These are phyloP conservation scores for Cercophora samala DNA, from an alignment of 495 filamentous ascomycete genomes.

Conservation along the genomic window DNA sequence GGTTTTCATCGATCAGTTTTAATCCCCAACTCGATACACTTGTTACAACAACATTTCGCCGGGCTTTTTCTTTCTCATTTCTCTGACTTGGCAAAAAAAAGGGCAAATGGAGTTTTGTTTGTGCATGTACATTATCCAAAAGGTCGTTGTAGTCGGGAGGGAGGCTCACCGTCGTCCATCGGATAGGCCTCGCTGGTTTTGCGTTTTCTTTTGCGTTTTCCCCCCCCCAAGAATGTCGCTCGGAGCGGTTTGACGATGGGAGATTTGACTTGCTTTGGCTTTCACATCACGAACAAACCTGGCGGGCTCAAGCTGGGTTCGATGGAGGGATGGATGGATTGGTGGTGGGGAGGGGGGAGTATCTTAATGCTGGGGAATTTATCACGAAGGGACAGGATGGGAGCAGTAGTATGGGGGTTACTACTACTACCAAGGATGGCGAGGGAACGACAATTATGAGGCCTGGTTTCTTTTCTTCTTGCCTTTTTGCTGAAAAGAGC, in stretches of 20 bases:
- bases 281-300: not conserved
- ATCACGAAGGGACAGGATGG: not conserved
- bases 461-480: not conserved
- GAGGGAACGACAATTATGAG: not conserved
- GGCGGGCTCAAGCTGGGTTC: not conserved
- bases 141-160: not conserved
- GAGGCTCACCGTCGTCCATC: not conserved
- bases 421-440: not conserved
- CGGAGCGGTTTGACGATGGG: not conserved
- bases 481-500: not conserved
- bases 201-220: not conserved
- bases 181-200: not conserved
- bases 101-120: not conserved
- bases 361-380: not conserved
- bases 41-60: not conserved
- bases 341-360: not conserved
- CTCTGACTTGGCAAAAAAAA: not conserved
- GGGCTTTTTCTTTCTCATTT: not conserved
- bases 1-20: not conserved
- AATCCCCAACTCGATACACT: not conserved
- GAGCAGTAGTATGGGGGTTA: not conserved
- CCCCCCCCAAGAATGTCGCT: not conserved
- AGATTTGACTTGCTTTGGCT: not conserved
- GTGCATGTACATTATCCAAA: not conserved
- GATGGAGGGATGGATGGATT: conserved; percentile 1